phyloP scores from a whole-genome alignment of 2,329 filamentous ascomycete genomes.

The Pseudopithomyces maydicus region DNA sequence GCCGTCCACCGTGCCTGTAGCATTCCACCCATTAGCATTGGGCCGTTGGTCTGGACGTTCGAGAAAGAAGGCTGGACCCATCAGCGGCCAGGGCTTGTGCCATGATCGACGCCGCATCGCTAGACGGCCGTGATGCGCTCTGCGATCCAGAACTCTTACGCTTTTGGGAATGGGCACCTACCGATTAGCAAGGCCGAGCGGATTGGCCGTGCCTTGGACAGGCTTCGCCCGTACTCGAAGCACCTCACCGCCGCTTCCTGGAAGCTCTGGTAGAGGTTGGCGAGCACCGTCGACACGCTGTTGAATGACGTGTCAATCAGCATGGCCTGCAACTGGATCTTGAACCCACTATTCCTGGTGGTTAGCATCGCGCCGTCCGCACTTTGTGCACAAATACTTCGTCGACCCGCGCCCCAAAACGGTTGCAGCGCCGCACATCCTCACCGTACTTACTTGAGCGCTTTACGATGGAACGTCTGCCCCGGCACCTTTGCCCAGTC shows the following conservation, averaged over 20 bases:
- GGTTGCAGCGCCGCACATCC: not conserved
- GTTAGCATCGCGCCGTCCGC: constrained; percentile 18
- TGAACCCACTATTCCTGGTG: constrained; percentile 63
- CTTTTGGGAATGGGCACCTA: constrained; percentile 42
- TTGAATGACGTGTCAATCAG: constrained; percentile 84
- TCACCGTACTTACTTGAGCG: constrained; percentile 61
- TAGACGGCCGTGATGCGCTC: constrained; percentile 17
- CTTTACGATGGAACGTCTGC: constrained; percentile 78
- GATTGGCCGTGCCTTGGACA: constrained; percentile 64
- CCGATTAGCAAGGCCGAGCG: constrained; percentile 63
- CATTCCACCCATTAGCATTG: not conserved
- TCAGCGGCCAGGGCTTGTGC: constrained; percentile 20
- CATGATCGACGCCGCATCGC: constrained; percentile 27
- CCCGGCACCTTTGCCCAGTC: constrained; percentile 76
- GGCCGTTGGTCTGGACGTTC: too few relatives aligned
- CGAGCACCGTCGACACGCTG: constrained; percentile 67
- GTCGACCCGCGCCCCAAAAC: not conserved
- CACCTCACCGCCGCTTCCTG: constrained; percentile 77
- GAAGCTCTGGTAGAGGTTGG: constrained; percentile 78
- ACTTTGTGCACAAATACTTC: constrained; percentile 1
- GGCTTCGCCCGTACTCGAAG: constrained; percentile 63
- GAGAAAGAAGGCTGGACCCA: constrained; percentile 13
- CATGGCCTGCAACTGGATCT: constrained; percentile 83
- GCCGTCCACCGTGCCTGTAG: constrained; percentile 66
- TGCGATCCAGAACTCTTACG: constrained; percentile 19